Percentiles rank a stretch among this genome's conserved stretches.
phyloP scores from a whole-genome alignment of 495 filamentous ascomycete genomes.

The Friedmanniomyces endolithicus region DNA sequence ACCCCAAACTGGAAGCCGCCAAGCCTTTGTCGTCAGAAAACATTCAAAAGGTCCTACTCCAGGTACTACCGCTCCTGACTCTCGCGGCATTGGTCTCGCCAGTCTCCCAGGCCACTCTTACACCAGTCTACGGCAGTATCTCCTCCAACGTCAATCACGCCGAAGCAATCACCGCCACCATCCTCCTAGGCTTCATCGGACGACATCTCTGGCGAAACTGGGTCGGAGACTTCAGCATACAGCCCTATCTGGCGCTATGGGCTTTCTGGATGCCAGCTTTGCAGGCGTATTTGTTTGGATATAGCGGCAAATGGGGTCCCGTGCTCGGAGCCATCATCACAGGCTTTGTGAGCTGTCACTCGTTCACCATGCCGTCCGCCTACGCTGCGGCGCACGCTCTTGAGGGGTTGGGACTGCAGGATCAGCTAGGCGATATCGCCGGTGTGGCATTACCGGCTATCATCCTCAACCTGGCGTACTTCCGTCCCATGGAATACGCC shows the following conservation, averaged over 20 bases:
- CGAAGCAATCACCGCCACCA: conserved; percentile 48
- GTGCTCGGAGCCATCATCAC: conserved; percentile 61
- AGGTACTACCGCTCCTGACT: conserved; percentile 30
- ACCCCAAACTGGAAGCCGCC: not conserved
- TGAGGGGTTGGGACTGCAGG: conserved; percentile 41
- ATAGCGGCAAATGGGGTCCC: conserved; percentile 53
- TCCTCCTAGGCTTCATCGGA: conserved; percentile 49
- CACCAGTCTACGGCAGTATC: conserved; percentile 76
- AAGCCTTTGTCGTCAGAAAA: not conserved
- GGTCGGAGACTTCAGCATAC: conserved; percentile 32
- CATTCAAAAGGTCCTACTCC: not conserved
- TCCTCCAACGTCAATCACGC: conserved; percentile 60
- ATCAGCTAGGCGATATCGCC: not conserved
- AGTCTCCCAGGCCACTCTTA: conserved; percentile 59
- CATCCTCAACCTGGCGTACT: conserved; percentile 47
- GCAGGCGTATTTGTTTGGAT: conserved; percentile 54
- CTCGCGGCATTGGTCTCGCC: conserved; percentile 63
- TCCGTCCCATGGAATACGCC: conserved; percentile 44
- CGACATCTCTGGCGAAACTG: conserved; percentile 37
- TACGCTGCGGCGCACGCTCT: conserved; percentile 51
- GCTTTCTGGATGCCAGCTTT: conserved; percentile 60
- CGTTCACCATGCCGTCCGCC: conserved; percentile 55
- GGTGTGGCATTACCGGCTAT: conserved; percentile 17
- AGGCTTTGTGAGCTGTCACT: conserved; percentile 57
- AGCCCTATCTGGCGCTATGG: conserved; percentile 47